phyloP scores from a whole-genome alignment of 257 asterid genomes.

The Gynochthodes officinalis region DNA sequence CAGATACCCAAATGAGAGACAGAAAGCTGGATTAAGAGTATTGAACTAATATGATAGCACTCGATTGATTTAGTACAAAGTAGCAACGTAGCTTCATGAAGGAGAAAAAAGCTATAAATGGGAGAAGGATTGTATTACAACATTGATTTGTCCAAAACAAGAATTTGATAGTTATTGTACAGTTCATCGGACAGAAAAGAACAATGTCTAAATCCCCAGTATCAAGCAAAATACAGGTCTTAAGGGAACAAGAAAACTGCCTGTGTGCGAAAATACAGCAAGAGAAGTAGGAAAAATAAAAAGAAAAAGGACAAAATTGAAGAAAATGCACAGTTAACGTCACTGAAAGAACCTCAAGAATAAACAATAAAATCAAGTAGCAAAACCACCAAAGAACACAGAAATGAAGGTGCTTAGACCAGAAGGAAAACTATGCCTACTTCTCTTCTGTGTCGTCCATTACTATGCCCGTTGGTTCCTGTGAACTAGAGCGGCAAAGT shows the following conservation, averaged over 20 bases:
- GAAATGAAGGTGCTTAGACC: background rate
- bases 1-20: background rate
- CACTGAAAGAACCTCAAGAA: constrained; percentile 15
- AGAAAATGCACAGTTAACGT: background rate
- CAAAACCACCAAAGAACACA: too few species aligned
- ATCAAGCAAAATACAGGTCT: background rate
- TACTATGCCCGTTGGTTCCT: constrained; percentile 24
- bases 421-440: background rate
- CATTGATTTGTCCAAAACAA: background rate
- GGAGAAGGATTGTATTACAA: too few species aligned
- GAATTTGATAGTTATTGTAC: constrained; percentile 13
- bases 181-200: constrained; percentile 1
- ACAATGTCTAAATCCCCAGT: constrained; percentile 11
- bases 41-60: too few species aligned
- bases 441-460: constrained; percentile 13
- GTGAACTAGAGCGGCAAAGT: constrained; percentile 28
- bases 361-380: constrained; percentile 11
- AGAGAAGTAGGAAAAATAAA: background rate
- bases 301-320: background rate
- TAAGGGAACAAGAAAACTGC: background rate
- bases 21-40: too few species aligned
- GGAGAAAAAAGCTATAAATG: too few species aligned
- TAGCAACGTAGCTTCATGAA: too few species aligned
- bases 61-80: too few species aligned
- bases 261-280: background rate